Conservation (phyloP, 2,329 filamentous ascomycete genomes). For the Cladosporium sp. region DNA sequence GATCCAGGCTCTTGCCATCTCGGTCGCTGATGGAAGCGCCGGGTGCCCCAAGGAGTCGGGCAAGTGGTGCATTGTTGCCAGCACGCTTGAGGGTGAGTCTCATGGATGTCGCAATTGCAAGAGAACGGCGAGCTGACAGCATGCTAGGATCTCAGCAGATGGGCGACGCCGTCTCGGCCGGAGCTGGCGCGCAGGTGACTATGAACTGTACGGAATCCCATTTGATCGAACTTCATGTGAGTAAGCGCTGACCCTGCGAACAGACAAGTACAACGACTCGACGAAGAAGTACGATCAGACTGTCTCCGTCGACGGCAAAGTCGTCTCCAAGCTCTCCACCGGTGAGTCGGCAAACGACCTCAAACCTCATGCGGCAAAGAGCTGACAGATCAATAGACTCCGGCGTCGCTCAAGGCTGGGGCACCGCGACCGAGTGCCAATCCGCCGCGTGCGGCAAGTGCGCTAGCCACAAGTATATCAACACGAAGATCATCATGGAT, state of each 20-base stretch:
- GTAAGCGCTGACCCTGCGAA: background rate
- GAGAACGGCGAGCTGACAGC: background rate
- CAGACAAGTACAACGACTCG: slow-evolving; percentile 35
- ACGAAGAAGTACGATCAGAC: slow-evolving; percentile 38
- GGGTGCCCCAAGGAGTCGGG: slow-evolving; percentile 12
- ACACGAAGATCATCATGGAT: slow-evolving; percentile 35
- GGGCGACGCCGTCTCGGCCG: slow-evolving; percentile 13
- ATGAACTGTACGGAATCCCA: slow-evolving; percentile 33
- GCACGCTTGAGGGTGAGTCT: slow-evolving; percentile 31
- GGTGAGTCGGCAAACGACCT: slow-evolving; percentile 29
- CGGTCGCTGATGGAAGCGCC: slow-evolving; percentile 10
- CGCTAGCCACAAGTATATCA: slow-evolving; percentile 36
- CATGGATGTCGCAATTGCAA: background rate
- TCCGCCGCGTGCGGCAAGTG: slow-evolving; percentile 37
- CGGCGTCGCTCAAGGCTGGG: slow-evolving; percentile 31
- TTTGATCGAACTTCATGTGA: background rate
- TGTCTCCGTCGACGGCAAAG: slow-evolving; percentile 32
- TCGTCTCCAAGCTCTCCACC: slow-evolving; percentile 41
- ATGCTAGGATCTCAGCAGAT: slow-evolving; percentile 14
- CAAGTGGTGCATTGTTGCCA: slow-evolving; percentile 41
- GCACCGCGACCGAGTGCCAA: slow-evolving; percentile 38
- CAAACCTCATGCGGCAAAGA: slow-evolving; percentile 16
- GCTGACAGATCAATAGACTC: slow-evolving; percentile 1
- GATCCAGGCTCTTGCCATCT: slow-evolving; percentile 41
- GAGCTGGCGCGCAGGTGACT: slow-evolving; percentile 31